A percentile compares a stretch with the other conserved stretches of the same genome.
Conservation (phyloP, 2,329 filamentous ascomycete species). For the Epichloe brachyelytri region DNA sequence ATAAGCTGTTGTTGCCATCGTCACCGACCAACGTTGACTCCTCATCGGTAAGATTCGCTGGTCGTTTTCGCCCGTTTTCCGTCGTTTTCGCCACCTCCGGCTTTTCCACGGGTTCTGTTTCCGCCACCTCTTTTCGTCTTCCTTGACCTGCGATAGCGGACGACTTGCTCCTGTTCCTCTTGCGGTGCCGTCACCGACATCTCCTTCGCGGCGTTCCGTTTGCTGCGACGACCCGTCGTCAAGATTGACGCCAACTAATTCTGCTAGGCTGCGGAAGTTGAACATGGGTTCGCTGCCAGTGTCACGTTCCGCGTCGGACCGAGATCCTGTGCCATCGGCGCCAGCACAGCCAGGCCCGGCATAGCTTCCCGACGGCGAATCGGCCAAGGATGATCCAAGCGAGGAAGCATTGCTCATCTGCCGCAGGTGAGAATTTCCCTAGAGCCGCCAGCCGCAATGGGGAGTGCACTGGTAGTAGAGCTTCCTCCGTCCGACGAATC, state of each 20-base stretch:
- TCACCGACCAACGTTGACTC: slow-evolving; percentile 4
- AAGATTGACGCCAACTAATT: slow-evolving; percentile 60
- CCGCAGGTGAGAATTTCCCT: slow-evolving; percentile 57
- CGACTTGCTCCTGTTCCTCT: slow-evolving; percentile 9
- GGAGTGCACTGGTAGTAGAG: slow-evolving; percentile 26
- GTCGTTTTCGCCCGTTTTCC: neutral
- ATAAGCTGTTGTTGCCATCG: neutral
- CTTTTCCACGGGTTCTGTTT: slow-evolving; percentile 20
- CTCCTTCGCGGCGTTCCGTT: slow-evolving; percentile 16
- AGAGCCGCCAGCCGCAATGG: slow-evolving; percentile 36
- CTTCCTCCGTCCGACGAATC: slow-evolving; percentile 14
- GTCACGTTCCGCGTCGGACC: slow-evolving; percentile 37
- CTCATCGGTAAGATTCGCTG: neutral
- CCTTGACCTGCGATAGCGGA: slow-evolving; percentile 24
- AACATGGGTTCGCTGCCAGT: slow-evolving; percentile 64
- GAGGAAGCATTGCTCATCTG: slow-evolving; percentile 84
- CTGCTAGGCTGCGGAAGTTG: slow-evolving; percentile 79
- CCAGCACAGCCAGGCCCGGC: slow-evolving; percentile 21
- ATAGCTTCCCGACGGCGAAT: slow-evolving; percentile 47
- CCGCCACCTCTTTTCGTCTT: slow-evolving; percentile 23
- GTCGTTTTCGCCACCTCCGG: neutral
- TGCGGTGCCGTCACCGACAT: slow-evolving; percentile 11
- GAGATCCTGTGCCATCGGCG: slow-evolving; percentile 27
- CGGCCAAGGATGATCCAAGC: slow-evolving; percentile 61
- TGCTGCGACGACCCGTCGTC: slow-evolving; percentile 28